A percentile compares a stretch with the other conserved stretches of the same genome.
phyloP scores from a whole-genome alignment of 176 grass and related monocot species.

The bread wheat (Triticum aestivum) region IWGSC_CS_RefSeq_v2.1 NC_057797.1:778091046-778091545 shows the following conservation, averaged over 20 bases:
- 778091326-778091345: neutral
- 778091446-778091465: constrained; percentile 15
- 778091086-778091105: constrained; percentile 27
- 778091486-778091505: constrained; percentile 41
- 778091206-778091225: neutral
- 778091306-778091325: constrained; percentile 35
- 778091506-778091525: constrained; percentile 48
- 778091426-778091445: constrained; percentile 41
- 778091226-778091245: neutral
- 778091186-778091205: neutral
- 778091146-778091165: constrained; percentile 48
- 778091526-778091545: constrained; percentile 16
- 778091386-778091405: neutral
- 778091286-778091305: constrained; percentile 35
- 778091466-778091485: constrained; percentile 29
- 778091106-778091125: constrained; percentile 37
- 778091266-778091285: constrained; percentile 13
- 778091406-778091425: neutral
- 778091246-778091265: neutral
- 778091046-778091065: neutral
- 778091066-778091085: neutral
- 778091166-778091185: constrained; percentile 6
- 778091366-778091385: neutral
- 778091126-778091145: constrained; percentile 5
- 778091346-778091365: neutral